phyloP scores from a whole-genome alignment of 2,329 filamentous ascomycete species.

The Chrysoporthe deuterocubensis region DNA sequence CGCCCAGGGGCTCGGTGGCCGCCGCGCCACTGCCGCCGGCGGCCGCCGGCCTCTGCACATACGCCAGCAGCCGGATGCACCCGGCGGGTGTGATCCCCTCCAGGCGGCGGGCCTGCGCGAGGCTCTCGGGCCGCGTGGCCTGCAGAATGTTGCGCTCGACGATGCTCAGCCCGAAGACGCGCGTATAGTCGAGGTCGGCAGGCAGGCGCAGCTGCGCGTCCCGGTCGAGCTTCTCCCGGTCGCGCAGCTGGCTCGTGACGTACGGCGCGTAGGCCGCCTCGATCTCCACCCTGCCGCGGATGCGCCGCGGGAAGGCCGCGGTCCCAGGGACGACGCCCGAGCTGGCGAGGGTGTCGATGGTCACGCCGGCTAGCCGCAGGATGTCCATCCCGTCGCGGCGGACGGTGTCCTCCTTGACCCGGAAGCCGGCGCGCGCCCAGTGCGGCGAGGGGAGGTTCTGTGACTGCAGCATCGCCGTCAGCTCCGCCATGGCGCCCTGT shows the following conservation, averaged over 20 bases:
- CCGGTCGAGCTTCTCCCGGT: constrained; percentile 68
- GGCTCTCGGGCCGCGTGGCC: constrained; percentile 74
- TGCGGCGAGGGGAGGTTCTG: constrained; percentile 62
- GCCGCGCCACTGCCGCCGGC: background rate
- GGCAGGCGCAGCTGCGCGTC: constrained; percentile 80
- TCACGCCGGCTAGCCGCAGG: constrained; percentile 67
- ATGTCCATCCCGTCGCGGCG: constrained; percentile 79
- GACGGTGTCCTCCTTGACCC: constrained; percentile 66
- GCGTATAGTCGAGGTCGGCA: constrained; percentile 73
- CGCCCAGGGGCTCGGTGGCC: constrained; percentile 30
- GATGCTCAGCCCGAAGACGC: constrained; percentile 73
- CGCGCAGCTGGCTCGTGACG: constrained; percentile 70
- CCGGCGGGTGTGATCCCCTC: constrained; percentile 75
- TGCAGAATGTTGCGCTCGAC: constrained; percentile 77
- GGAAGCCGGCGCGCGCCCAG: constrained; percentile 75
- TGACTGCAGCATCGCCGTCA: constrained; percentile 64
- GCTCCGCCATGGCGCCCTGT: constrained; percentile 66
- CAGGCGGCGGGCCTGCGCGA: constrained; percentile 85
- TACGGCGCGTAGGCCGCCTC: constrained; percentile 89
- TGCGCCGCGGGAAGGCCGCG: constrained; percentile 53
- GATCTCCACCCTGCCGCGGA: constrained; percentile 74
- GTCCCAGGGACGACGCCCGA: constrained; percentile 58
- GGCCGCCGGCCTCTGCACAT: constrained; percentile 47
- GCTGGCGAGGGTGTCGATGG: constrained; percentile 59
- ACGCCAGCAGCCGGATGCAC: constrained; percentile 63